Percentiles rank a stretch among this genome's conserved stretches.
These are phyloP conservation scores for Triglochin maritima DNA, from an alignment of 106 monocot genomes.

Conservation along the genomic window DNA sequence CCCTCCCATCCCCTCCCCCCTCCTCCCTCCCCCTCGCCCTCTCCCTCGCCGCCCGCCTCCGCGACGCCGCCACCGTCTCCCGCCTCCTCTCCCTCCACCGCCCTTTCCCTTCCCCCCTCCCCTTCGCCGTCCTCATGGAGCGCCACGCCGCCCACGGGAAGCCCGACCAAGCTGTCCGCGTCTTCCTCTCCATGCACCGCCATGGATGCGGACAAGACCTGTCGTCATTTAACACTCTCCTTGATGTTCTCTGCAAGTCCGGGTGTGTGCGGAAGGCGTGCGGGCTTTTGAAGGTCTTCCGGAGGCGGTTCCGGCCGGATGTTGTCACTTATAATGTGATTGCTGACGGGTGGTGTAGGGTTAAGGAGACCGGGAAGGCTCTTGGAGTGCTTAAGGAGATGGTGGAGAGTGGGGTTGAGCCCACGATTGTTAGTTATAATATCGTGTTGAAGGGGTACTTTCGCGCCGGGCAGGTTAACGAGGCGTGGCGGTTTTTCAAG, in stretches of 20 bases:
- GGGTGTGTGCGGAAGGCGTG: conserved; percentile 60
- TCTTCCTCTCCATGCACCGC: conserved; percentile 68
- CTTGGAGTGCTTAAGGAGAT: conserved; percentile 53
- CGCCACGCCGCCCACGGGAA: conserved; percentile 42
- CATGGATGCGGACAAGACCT: conserved; percentile 41
- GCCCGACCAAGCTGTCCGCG: conserved; percentile 64
- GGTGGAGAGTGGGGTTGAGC: conserved; percentile 54
- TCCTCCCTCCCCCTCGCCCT: conserved; percentile 24
- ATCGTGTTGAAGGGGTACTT: conserved; percentile 82
- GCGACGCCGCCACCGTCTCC: conserved; percentile 38
- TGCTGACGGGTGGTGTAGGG: conserved; percentile 82
- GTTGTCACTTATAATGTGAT: conserved; percentile 59
- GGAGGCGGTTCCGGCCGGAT: conserved; percentile 44
- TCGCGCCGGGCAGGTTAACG: conserved; percentile 37
- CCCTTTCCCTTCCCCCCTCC: conserved; percentile 29
- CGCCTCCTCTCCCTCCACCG: conserved; percentile 23
- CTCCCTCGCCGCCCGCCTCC: conserved; percentile 40
- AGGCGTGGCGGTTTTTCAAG: conserved; percentile 53
- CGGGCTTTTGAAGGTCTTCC: conserved; percentile 36
- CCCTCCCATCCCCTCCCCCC: conserved; percentile 38
- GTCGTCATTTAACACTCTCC: conserved; percentile 57
- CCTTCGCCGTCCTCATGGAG: conserved; percentile 64
- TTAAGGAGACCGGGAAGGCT: conserved; percentile 46
- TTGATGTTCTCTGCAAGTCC: conserved; percentile 69
- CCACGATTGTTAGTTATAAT: conserved; percentile 66